Base-by-base conservation (phyloP, 2,329 filamentous ascomycete species). In the Penicillium concentricum region DNA sequence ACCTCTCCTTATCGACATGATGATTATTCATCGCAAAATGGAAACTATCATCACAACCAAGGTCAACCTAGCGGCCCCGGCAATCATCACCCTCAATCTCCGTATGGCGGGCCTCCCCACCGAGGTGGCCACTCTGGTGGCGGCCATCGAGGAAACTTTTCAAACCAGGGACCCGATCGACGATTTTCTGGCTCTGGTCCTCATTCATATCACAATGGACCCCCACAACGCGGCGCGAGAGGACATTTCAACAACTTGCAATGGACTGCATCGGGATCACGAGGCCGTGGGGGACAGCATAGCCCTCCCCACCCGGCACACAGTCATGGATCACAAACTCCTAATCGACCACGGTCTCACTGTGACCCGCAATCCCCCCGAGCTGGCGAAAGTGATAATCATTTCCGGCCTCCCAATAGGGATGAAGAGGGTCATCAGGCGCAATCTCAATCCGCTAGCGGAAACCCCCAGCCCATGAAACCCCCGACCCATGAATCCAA, bases 211-310 rank as follows among this genome's bases (percentile, higher is more conserved):
- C 62, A 65, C 32, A 71, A 70, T 47, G 65, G 72, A 2, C 69
- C 73, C 32, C 65, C 74, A 20, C 75, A 77, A 32, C 82, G 87
- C 50, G 85, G 53, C 5, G 58, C 86, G 35, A 78, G 83, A 61
- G 80, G 78, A 34, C 78, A 87, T 75, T 83, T 88, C 78, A 81
- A 87, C 74, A 85, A 89, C 74, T 72, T 86, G 2, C 89, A 91
- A 44, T 92, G 90, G 88, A 88, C 84, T 54, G 81, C 85, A 42
- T 79, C 79, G 34, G 79, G 79, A 47, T 78, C 81, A 18, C 79
- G 80, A 53, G 79, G 81, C 65, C 83, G 82, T 69, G 78, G 82
- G 56, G 67, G 72, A 35, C 71, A 76, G 56, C 63, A 77, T 35
- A 72, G 67, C 52, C 70, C 78, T 51, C 70, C 78, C 54, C 30